These are phyloP conservation scores for Trichoderma erinaceum DNA, from an alignment of 495 filamentous ascomycete species.

Conservation along the genomic window DNA sequence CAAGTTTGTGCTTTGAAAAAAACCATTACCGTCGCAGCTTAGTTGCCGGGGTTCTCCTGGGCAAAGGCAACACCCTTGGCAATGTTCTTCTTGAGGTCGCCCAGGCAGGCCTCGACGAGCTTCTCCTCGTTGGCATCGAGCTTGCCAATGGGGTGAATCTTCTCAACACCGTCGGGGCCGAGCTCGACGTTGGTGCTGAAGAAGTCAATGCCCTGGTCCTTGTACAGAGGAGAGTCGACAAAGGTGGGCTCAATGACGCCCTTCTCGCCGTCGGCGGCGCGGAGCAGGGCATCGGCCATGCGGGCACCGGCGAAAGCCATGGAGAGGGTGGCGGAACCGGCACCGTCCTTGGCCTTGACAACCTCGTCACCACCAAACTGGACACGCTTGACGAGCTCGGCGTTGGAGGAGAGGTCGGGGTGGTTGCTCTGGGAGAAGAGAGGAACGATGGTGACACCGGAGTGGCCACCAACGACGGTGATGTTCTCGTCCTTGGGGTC, in stretches of 20 bases:
- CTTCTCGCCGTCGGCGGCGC: conserved; percentile 89
- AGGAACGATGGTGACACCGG: conserved; percentile 94
- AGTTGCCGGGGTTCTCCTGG: conserved; percentile 49
- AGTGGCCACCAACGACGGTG: conserved; percentile 94
- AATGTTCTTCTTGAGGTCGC: conserved; percentile 80
- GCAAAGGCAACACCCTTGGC: conserved; percentile 50
- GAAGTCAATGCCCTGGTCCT: conserved; percentile 93
- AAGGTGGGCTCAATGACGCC: conserved; percentile 94
- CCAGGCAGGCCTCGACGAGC: conserved; percentile 75
- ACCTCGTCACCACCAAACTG: conserved; percentile 99
- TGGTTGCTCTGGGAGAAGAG: conserved; percentile 92
- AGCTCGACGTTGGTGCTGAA: conserved; percentile 92
- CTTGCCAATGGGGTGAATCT: conserved; percentile 79
- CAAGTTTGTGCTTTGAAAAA: neutral
- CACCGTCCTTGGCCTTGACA: conserved; percentile 97
- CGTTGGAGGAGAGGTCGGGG: conserved; percentile 68
- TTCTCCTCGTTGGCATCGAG: conserved; percentile 79
- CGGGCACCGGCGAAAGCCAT: conserved; percentile 99
- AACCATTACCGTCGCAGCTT: conserved; percentile 24
- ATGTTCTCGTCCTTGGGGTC: conserved; percentile 90
- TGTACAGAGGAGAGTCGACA: conserved; percentile 93
- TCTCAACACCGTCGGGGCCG: conserved; percentile 91
- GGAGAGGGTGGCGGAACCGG: conserved; percentile 94
- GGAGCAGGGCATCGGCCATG: conserved; percentile 91
- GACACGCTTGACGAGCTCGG: conserved; percentile 82